phyloP scores from a whole-genome alignment of 768 basidiomycete genomes.

The Cystobasidium ongulense region DNA sequence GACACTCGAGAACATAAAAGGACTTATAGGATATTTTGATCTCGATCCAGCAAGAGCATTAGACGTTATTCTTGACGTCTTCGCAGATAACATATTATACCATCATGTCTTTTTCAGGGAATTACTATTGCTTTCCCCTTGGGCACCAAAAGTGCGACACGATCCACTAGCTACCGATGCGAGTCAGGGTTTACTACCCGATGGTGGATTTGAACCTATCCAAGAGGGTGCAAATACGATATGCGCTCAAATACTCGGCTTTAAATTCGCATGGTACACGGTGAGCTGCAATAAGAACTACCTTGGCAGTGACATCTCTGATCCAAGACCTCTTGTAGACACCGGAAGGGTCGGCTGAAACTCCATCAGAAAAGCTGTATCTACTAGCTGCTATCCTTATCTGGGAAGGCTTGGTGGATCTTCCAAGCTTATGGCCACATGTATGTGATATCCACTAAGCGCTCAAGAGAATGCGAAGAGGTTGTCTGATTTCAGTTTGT shows the following conservation, averaged over 20 bases:
- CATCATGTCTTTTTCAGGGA: slow-evolving; percentile 85
- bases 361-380: slow-evolving; percentile 63
- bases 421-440: slow-evolving; percentile 88
- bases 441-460: slow-evolving; percentile 50
- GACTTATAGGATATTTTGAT: slow-evolving; percentile 86
- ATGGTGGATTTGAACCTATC: slow-evolving; percentile 40
- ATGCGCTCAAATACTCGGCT: slow-evolving; percentile 81
- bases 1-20: slow-evolving; percentile 73
- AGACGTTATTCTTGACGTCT: slow-evolving; percentile 85
- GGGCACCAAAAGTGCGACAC: slow-evolving; percentile 45
- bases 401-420: slow-evolving; percentile 73
- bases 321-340: neutral
- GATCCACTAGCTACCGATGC: neutral
- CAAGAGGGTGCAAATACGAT: slow-evolving; percentile 38
- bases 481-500: neutral
- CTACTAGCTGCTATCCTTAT: slow-evolving; percentile 78
- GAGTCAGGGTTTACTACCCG: slow-evolving; percentile 29
- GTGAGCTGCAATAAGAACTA: slow-evolving; percentile 48
- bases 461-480: too few species aligned
- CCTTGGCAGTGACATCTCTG: neutral
- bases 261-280: slow-evolving; percentile 89
- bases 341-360: slow-evolving; percentile 48
- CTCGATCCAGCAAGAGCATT: slow-evolving; percentile 88
- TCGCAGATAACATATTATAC: slow-evolving; percentile 68
- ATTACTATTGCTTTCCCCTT: slow-evolving; percentile 76